Evolutionary conservation across 192 early-diverging fungal genomes (phyloP).

Genomic region (Coemansia sp.): DNA sequence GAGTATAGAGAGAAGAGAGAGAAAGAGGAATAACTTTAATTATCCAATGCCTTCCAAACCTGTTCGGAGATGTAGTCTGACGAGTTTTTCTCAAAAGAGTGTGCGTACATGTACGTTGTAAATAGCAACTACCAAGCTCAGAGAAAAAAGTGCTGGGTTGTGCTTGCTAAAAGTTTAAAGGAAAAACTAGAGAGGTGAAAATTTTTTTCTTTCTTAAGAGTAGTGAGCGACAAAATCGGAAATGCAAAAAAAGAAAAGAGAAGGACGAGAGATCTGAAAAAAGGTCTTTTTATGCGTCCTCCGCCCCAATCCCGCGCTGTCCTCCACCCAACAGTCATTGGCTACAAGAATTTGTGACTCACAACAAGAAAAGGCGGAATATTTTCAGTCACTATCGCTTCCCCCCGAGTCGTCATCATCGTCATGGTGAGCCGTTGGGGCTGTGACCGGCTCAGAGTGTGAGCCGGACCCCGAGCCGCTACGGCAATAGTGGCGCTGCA

Average conservation of each 20-base stretch:
- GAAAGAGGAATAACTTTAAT: conserved; percentile 21
- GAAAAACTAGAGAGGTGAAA: not conserved
- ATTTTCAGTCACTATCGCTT: not conserved
- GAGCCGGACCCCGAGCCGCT: conserved; percentile 10
- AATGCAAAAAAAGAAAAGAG: not conserved
- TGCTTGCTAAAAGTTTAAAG: not conserved
- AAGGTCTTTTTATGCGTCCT: not conserved
- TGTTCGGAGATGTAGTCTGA: conserved; percentile 92
- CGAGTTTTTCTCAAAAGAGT: conserved; percentile 82
- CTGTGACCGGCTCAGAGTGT: not conserved
- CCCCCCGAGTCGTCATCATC: not conserved
- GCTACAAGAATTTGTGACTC: conserved; percentile 14
- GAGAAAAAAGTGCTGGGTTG: not conserved
- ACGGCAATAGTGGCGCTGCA: conserved; percentile 30
- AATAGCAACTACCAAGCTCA: not conserved
- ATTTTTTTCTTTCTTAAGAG: conserved; percentile 1
- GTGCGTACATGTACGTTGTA: conserved; percentile 65
- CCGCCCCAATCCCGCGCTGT: not conserved
- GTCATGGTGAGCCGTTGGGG: not conserved
- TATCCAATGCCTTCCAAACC: conserved; percentile 50
- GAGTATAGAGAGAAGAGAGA: conserved; percentile 12
- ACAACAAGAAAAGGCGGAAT: conserved; percentile 1
- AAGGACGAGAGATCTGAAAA: no score
- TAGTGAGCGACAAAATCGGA: conserved; percentile 5
- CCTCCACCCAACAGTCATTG: not conserved